Base-by-base conservation (phyloP, 768 basidiomycete genomes). In the Xerocomus spinulosus region DNA sequence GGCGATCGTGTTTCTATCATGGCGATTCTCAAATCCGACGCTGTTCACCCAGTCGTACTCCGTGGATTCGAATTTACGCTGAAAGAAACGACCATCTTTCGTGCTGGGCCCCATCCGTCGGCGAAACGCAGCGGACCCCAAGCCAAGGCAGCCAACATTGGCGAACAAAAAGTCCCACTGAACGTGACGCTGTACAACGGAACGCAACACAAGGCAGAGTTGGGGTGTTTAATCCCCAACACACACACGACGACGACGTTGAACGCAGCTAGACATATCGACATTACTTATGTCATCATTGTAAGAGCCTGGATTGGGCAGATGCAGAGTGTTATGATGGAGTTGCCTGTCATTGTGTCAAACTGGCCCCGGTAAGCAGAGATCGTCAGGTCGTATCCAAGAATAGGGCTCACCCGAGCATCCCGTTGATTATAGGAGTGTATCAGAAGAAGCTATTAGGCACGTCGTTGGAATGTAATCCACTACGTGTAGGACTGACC, bases 21-120 rank as follows among this genome's bases (percentile, higher is more conserved):
- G 28, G 88, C 87, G 1, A 78, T 81, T 8, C 71, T 95, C 48
- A 83, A 81, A 61, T 87, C 86, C 1, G 85, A 89, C 51, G 76
- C 72, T 44, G 60, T 83, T 4, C 75, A 82, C 32, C 81, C 85
- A 12, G 77, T 85, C 50, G 78, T 86, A 42, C 73, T 95, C 4
- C 85, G 89, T 30, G 86, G 87, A 5, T 92, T 91, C 61, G 90
- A 94, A 61, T 80, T 92, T 53, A 77, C 78, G 4, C 72, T 96
- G 28, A 80, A 78, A 55, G 92, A 96, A 64, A 77, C 82, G 5
- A 85, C 83, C 3, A 80, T 86, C 14, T 88, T 85, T 58, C 80
- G 80, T n/a, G 78, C 81, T 0, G 79, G 83, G 6, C 73, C 79
- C 0, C 78, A 79, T 46, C 62, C 70, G 6, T 30, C 66, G 18